Evolutionary conservation across 345 rosid genomes (phyloP), one percentile per base, ranked within the genome.

Genomic region (Boechera retrofracta): DNA sequence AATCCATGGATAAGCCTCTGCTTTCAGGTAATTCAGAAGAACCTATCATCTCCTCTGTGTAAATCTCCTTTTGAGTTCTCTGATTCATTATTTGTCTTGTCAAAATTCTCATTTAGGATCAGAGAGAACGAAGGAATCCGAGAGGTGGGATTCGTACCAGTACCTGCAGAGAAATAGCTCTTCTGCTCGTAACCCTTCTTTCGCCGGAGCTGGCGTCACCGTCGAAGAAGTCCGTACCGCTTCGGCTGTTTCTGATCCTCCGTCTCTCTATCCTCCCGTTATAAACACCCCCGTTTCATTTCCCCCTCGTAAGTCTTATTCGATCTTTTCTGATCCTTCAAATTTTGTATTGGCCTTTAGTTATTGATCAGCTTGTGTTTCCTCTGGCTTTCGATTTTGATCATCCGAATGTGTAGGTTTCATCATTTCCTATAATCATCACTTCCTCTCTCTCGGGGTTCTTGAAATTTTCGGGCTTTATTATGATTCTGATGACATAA

Each of bases 181-280:
- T 0, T 82, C 75, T 45, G 82, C 91, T 71, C 93, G 89, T 10
- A 84, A 90, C 29, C 79, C 91, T 53, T 83, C 87, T 2, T 82
- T 86, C 84, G 88, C 86, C 65, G 96, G 89, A 74, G 82, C 88
- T 32, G 93, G 89, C 53, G 91, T 92, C 63, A 94, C 97, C 85
- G 87, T 89, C 49, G 94, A 86, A 2, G 98, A 94, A 81, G 84
- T 94, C 68, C 97, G 98, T 33, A 84, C 97, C 8, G 97, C 97
- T 5, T 87, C 97, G 0, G 97, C 97, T 8, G 78, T 85, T 51
- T 78, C 88, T 10, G 90, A 90, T 74, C 95, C 95, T 55, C 89
- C 97, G 0, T 77, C 93, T 31, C 80, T 90, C 56, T 92, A 94
- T 67, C 90, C 93, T 28, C 87, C 94, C 24, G 78, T 94, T 82